Base-by-base conservation (phyloP, 164 flowering plant species). In the Stephania japonica region DNA sequence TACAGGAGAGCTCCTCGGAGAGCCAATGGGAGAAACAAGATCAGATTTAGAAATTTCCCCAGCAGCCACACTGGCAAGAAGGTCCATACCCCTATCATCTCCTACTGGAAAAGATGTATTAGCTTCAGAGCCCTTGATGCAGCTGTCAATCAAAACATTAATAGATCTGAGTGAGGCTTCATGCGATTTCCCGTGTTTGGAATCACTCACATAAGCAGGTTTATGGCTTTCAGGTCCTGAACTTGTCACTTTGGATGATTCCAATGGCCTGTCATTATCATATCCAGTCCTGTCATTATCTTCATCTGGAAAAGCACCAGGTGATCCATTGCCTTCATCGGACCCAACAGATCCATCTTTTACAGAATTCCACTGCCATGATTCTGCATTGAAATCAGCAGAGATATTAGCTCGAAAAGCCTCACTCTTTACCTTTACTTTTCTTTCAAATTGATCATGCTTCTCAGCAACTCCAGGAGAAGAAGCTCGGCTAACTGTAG, bases 41-140 rank as follows among this genome's bases (percentile, higher is more conserved):
- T 83, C 88, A 56, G 90, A 87, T 73, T 85, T 89, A 14, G 86
- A 76, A 72, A 90, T 87, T 78, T 93, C 97, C 59, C 90, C 98
- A 74, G 97, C 88, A 77, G 99, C 99, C 70, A 93, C 99, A 91
- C 89, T 92, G 42, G 98, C 99, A 80, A 95, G 97, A 73, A 95
- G 79, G 82, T 91, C 88, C 92, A 95, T 95, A 38, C 99, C 99
- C 73, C 79, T 81, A 80, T 90, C 98, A 83, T 95, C 99, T 44
- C 82, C 91, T 68, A 70, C 81, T 14, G 91, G 75, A 56, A 82
- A 18, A 19, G 87, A 77, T 5, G 84, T 75, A 79, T 77, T 81
- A 61, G 74, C 74, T 78, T 82, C 83, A 76, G 81, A 81, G 69
- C 72, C 80, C 79, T 85, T 83, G 62, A 69, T 89, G 79, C 89